Evolutionary conservation across 2,329 filamentous ascomycete species (phyloP).

Genomic region (Aspergillus novofumigatus): DNA sequence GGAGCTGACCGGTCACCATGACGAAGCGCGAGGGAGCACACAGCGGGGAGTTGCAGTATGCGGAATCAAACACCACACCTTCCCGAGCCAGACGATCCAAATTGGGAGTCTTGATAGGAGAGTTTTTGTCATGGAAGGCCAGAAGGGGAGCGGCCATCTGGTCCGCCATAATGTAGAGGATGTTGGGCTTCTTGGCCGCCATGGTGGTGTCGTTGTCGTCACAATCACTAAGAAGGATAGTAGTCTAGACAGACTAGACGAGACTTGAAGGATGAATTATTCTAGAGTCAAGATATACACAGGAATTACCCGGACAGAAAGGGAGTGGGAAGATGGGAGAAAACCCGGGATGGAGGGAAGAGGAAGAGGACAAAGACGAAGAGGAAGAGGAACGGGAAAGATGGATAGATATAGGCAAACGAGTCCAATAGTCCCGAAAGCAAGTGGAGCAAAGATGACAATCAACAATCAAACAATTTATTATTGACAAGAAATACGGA

Average conservation of each 20-base stretch:
- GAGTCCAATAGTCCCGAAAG: neutral
- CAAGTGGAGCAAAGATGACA: neutral
- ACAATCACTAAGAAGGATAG: neutral
- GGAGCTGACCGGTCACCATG: constrained; percentile 87
- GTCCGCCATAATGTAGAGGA: constrained; percentile 94
- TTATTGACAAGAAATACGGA: neutral
- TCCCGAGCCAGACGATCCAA: constrained; percentile 75
- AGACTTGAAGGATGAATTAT: neutral
- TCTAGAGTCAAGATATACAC: neutral
- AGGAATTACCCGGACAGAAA: neutral
- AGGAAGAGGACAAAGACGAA: constrained; percentile 3
- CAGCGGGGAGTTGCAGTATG: constrained; percentile 89
- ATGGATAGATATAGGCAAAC: neutral
- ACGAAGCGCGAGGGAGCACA: constrained; percentile 91
- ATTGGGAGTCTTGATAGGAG: constrained; percentile 88
- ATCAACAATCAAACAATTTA: neutral
- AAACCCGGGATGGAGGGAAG: neutral
- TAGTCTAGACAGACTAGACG: neutral
- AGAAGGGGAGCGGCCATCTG: constrained; percentile 87
- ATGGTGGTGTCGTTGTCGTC: constrained; percentile 16
- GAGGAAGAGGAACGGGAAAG: constrained; percentile 3
- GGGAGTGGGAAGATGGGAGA: neutral
- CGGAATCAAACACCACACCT: constrained; percentile 86
- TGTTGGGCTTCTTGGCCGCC: constrained; percentile 60
- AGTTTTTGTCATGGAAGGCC: constrained; percentile 85